Base-by-base conservation (phyloP, 495 filamentous ascomycete species). In the Talaromyces wortmannii region DNA sequence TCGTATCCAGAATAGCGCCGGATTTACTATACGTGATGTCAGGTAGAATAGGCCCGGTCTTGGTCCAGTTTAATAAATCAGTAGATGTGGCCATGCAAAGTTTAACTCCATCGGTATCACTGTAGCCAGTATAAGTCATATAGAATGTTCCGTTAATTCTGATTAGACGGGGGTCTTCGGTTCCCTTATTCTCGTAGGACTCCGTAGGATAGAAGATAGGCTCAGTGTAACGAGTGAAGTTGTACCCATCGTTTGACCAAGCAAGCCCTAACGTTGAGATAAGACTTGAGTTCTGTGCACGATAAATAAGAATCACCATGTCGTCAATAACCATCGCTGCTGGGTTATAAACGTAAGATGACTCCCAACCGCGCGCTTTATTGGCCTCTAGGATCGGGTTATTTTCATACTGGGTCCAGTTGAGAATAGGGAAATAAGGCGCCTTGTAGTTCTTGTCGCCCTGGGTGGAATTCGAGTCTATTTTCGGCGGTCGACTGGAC, bases 71-170 rank as follows among this genome's bases (percentile, higher is more conserved):
- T 29, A 66, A 51, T 31, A 66, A 42, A 31, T 66, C 54, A 6
- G 53, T 55, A 2, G 61, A 63, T 0, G 63, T 66, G n/a, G 63
- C 63, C 8, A 63, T 42, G 40, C 58, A 59, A n/a, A 66, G 61
- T 13, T 48, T 55, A 2, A 59, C 56, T 4, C 40, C 55, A 1
- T n/a, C 48, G 31, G 31, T 17, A 47, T 63, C 52, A 13, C 36
- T 40, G 56, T 58, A 66, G 29, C 44, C 61, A 1, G 63, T 66
- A 50, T 66, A 66, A 12, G 63, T 61, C 52, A 66, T 23, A 55
- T 66, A 63, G 56, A 66, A 66, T 0, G 59, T 63, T 4, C 61
- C 63, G 44, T 63, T 58, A 6, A 66, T 45, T 12, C 61, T 55
- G 23, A 66, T 58, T 7, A 66, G 36, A 1, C 59, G 52, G 11